Evolutionary conservation across 1,284 basidiomycete genomes (phyloP), one percentile per base, ranked within the genome.

Genomic region (Leccinum angustisporum): DNA sequence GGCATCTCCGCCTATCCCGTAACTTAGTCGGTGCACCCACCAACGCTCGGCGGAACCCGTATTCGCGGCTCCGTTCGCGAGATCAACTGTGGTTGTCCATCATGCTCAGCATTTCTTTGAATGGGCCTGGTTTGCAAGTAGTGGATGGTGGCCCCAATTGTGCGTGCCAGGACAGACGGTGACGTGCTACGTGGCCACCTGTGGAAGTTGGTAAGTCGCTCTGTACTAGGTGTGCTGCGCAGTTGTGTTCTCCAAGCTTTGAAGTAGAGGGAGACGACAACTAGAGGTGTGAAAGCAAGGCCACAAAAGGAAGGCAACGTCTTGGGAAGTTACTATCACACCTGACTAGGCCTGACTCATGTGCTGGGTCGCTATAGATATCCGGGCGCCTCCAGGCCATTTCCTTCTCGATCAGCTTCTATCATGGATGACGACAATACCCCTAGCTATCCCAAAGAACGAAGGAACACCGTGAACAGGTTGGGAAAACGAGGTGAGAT

Each of bases 381-480:
- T 46, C 18, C 3, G 46, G 16, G 18, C 13, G 6, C 18, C 31
- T 40, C 30, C 38, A 27, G 6, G 16, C 52, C 9, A 18, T 9
- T 18, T 38, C 30, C 21, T 51, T 40, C 25, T 55, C 21, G 25
- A 30, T 34, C 3, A 55, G 2, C 33, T 38, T 60, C 46, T 13
- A 34, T 25, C 60, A 73, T 70, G 69, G 59, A 68, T 6, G 16
- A 30, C 10, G 56, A 54, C 9, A 56, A 67, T 11, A 1, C 25
- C 11, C 36, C 16, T 8, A 61, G 59, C 27, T 70, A 70, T 60
- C 55, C 64, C 0, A 73, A 67, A 48, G 66, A 61, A 59, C 34
- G 5, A 10, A 61, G 59, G n/a, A 70, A 73, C 53, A 66, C 71
- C 1, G 68, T 70, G 30, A 70, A 72, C 43, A 73, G 68, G 60